These are phyloP conservation scores for Lunularia cruciata DNA, from an alignment of 225 moss, liverwort and hornwort species.

Conservation along the genomic window DNA sequence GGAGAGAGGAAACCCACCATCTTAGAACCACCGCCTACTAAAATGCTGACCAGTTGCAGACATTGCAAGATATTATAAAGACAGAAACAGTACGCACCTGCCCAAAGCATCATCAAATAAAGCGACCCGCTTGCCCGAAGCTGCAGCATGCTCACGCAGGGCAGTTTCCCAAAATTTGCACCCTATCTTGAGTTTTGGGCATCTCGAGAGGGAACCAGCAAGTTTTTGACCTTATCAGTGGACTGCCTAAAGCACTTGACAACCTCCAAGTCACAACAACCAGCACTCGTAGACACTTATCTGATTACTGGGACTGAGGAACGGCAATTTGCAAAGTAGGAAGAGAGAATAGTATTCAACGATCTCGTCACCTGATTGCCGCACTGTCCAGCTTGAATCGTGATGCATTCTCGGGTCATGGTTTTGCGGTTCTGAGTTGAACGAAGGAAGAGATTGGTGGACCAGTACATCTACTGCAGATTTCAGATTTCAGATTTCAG, in stretches of 20 bases:
- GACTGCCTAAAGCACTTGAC: no score
- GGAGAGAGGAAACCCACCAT: not conserved
- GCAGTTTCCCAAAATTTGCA: conserved; percentile 97
- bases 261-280: no score
- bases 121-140: conserved; percentile 55
- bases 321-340: no score
- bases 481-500: no score
- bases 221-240: no score
- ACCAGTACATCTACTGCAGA: no score
- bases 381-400: conserved; percentile 48
- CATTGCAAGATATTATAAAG: not conserved
- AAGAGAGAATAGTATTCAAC: no score
- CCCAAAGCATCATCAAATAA: conserved; percentile 70
- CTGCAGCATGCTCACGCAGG: conserved; percentile 72
- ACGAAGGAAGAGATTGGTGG: no score
- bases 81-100: conserved; percentile 43
- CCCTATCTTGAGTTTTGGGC: conserved; percentile 71
- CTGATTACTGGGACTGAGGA: no score
- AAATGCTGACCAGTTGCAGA: not conserved
- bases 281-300: no score
- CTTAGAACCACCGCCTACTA: not conserved
- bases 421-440: no score
- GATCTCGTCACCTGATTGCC: conserved; percentile 45
- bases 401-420: conserved; percentile 49
- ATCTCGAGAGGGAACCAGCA: no score